Percentiles rank a stretch among this genome's conserved stretches.
These are phyloP conservation scores for Thermoascus crustaceus DNA, from an alignment of 2,329 filamentous ascomycete species.

Conservation along the genomic window DNA sequence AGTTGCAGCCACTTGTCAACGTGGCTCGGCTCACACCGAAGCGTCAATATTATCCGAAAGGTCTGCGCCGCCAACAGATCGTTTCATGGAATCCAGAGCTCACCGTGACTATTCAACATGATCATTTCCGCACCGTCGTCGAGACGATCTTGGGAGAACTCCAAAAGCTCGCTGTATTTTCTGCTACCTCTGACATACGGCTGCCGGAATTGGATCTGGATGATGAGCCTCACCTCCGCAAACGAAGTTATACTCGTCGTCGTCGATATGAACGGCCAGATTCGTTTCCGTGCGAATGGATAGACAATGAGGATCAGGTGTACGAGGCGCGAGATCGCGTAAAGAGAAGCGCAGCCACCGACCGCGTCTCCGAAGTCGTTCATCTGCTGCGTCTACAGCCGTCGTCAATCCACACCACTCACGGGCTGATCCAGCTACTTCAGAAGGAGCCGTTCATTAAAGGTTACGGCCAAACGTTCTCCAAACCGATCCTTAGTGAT, in stretches of 20 bases:
- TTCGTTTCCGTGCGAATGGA: not conserved
- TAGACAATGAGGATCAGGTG: too few species aligned
- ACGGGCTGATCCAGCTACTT: constrained; percentile 19
- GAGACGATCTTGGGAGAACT: constrained; percentile 18
- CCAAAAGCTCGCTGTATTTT: constrained; percentile 1
- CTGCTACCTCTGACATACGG: not conserved
- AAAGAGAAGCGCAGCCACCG: not conserved
- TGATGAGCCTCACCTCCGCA: not conserved
- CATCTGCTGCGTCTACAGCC: constrained; percentile 17
- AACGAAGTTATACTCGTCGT: not conserved
- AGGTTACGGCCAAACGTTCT: constrained; percentile 29
- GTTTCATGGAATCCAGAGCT: constrained; percentile 36
- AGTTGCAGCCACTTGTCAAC: constrained; percentile 9
- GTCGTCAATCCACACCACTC: constrained; percentile 14
- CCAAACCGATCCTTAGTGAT: constrained; percentile 30
- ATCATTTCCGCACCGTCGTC: constrained; percentile 16
- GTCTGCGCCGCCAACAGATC: constrained; percentile 36
- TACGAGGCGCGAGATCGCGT: too few species aligned
- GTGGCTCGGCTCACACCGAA: constrained; percentile 31
- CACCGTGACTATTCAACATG: constrained; percentile 35
- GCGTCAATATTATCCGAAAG: constrained; percentile 38
- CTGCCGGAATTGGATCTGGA: not conserved
- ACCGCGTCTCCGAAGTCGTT: constrained; percentile 18
- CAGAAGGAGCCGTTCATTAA: constrained; percentile 30
- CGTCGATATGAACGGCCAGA: not conserved